Percentiles rank a stretch among this genome's conserved stretches.
Conservation (phyloP, 768 basidiomycete genomes). For the Amanita muscaria region DNA sequence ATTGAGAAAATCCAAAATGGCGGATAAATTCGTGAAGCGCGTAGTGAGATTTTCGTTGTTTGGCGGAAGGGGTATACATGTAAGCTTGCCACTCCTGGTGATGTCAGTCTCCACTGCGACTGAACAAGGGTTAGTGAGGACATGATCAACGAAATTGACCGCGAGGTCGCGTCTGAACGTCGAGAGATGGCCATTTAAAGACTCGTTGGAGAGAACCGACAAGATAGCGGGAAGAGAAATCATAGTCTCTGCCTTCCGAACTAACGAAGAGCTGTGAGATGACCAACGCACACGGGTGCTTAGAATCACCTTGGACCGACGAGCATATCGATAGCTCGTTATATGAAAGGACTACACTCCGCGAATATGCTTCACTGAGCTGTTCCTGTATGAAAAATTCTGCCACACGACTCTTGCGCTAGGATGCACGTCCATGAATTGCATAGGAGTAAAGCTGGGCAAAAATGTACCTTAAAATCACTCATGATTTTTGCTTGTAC, state of each 20-base stretch:
- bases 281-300: neutral
- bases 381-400: conserved; percentile 62
- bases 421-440: conserved; percentile 1
- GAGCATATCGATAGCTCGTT: conserved; percentile 41
- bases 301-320: conserved; percentile 34
- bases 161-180: conserved; percentile 60
- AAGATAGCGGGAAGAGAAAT: conserved; percentile 48
- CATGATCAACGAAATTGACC: conserved; percentile 47
- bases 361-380: conserved; percentile 57
- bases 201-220: conserved; percentile 45
- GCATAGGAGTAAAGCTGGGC: conserved; percentile 1
- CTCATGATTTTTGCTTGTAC: conserved; percentile 39
- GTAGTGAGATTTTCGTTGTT: conserved; percentile 26
- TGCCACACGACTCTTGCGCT: conserved; percentile 50
- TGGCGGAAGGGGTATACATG: conserved; percentile 37
- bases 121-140: conserved; percentile 45
- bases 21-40: conserved; percentile 48
- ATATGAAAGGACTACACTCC: conserved; percentile 44
- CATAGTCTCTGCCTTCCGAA: conserved; percentile 43
- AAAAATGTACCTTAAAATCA: conserved; percentile 49
- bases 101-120: conserved; percentile 28
- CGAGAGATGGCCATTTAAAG: conserved; percentile 47
- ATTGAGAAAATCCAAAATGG: conserved; percentile 54
- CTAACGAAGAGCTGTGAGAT: conserved; percentile 25
- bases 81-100: conserved; percentile 29